These are phyloP conservation scores for Aegilops longissima DNA, from an alignment of 176 grass and related monocot genomes.

Conservation along the genomic window DNA sequence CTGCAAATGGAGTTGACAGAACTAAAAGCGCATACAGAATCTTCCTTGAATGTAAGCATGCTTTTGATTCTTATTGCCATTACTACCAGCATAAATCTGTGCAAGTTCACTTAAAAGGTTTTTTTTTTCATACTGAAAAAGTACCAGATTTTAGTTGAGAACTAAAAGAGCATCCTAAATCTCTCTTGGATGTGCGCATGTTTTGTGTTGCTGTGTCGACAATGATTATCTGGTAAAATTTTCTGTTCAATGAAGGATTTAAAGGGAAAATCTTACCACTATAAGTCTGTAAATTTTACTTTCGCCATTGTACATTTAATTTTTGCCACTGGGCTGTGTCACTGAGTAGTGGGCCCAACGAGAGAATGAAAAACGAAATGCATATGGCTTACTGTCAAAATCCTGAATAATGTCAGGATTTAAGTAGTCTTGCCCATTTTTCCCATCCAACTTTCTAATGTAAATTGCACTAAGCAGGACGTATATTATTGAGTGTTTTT, in stretches of 20 bases:
- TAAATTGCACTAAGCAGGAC: slow-evolving; percentile 8
- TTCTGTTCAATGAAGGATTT: background rate
- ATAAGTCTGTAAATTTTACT: background rate
- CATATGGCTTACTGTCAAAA: background rate
- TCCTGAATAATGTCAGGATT: background rate
- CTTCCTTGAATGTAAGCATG: slow-evolving; percentile 64
- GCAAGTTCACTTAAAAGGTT: background rate
- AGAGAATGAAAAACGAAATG: background rate
- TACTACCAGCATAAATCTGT: background rate
- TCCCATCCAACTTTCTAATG: background rate
- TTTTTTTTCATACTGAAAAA: background rate
- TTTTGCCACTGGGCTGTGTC: background rate
- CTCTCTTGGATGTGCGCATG: background rate
- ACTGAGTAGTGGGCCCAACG: background rate
- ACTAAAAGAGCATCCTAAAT: background rate
- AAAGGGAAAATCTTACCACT: background rate
- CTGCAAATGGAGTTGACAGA: slow-evolving; percentile 66
- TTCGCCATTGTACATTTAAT: background rate
- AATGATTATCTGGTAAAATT: background rate
- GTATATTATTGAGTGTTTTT: background rate
- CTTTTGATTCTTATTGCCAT: slow-evolving; percentile 14
- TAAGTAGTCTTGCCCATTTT: background rate
- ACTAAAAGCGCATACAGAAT: slow-evolving; percentile 58
- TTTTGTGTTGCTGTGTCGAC: background rate
- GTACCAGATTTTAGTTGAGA: background rate